A percentile compares a stretch with the other conserved stretches of the same genome.
Conservation (phyloP, 208 protist genomes). For the Wallacemonas sp. region DNA sequence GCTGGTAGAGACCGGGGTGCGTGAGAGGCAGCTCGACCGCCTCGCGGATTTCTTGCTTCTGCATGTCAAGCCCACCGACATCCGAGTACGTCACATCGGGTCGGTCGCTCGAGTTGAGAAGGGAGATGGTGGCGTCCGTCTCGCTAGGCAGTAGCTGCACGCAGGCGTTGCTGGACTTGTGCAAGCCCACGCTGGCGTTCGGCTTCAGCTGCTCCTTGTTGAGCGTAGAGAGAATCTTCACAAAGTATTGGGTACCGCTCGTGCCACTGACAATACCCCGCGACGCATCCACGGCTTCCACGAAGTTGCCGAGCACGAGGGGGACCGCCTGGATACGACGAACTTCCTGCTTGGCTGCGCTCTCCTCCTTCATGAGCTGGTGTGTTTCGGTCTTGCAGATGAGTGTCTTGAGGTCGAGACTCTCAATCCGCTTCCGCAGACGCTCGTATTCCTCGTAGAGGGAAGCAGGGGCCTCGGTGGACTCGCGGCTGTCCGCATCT, state of each 20-base stretch:
- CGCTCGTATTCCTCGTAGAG: slow-evolving; percentile 86
- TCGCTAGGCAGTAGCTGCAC: slow-evolving; percentile 98
- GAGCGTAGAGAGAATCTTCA: slow-evolving; percentile 97
- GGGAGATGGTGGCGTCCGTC: slow-evolving; percentile 97
- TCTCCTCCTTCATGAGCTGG: slow-evolving; percentile 87
- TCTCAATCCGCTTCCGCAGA: slow-evolving; percentile 58
- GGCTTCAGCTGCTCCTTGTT: slow-evolving; percentile 99
- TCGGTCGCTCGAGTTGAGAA: slow-evolving; percentile 91
- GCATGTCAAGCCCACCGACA: slow-evolving; percentile 99
- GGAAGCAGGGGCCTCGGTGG: slow-evolving; percentile 12
- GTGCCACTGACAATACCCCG: slow-evolving; percentile 96
- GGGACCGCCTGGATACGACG: slow-evolving; percentile 99
- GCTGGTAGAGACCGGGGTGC: slow-evolving; percentile 98
- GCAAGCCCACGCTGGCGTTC: slow-evolving; percentile 98
- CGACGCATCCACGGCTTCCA: slow-evolving; percentile 98
- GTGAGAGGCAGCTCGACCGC: slow-evolving; percentile 99
- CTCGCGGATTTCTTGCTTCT: slow-evolving; percentile 99
- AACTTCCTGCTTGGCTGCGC: slow-evolving; percentile 92
- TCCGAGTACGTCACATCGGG: slow-evolving; percentile 96
- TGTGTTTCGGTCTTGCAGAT: slow-evolving; percentile 90
- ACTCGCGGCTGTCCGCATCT: slow-evolving; percentile 7
- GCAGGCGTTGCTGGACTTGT: slow-evolving; percentile 98
- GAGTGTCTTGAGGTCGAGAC: slow-evolving; percentile 87
- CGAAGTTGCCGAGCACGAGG: slow-evolving; percentile 99
- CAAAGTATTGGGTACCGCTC: slow-evolving; percentile 97